Evolutionary conservation across 257 asterid genomes (phyloP).

Genomic region (Solanum megistacrolobum): DNA sequence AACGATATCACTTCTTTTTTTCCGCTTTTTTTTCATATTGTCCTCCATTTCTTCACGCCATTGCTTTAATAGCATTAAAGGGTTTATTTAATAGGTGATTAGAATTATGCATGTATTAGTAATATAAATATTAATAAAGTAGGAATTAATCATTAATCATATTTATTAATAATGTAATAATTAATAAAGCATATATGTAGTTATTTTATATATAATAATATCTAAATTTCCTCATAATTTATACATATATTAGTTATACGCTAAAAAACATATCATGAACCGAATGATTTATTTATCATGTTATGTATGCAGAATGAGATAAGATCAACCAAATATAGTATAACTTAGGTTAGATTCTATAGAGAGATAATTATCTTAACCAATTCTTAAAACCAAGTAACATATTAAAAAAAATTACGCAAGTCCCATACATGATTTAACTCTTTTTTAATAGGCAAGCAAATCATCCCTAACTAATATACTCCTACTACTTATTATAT

Average conservation of each 20-base stretch:
- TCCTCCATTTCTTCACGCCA: not conserved
- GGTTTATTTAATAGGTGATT: not conserved
- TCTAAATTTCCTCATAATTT: fast-evolving
- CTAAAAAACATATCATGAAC: too few species aligned
- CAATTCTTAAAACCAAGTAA: not conserved
- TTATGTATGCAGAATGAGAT: not conserved
- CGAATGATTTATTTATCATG: not conserved
- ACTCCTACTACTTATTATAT: too few species aligned
- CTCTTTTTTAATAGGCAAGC: not conserved
- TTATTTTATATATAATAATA: too few species aligned
- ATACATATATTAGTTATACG: not conserved
- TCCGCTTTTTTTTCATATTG: not conserved
- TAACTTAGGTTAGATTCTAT: not conserved
- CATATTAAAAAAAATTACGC: not conserved
- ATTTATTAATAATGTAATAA: too few species aligned
- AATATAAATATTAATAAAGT: too few species aligned
- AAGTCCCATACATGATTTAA: not conserved
- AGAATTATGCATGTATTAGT: not conserved
- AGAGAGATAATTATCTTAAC: not conserved
- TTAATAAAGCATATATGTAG: too few species aligned
- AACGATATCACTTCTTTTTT: not conserved
- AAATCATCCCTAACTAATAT: not conserved
- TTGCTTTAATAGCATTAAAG: not conserved
- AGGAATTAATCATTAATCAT: too few species aligned
- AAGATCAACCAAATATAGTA: not conserved